Conservation (phyloP, 306 rosid species). For the Neltuma alba region DNA sequence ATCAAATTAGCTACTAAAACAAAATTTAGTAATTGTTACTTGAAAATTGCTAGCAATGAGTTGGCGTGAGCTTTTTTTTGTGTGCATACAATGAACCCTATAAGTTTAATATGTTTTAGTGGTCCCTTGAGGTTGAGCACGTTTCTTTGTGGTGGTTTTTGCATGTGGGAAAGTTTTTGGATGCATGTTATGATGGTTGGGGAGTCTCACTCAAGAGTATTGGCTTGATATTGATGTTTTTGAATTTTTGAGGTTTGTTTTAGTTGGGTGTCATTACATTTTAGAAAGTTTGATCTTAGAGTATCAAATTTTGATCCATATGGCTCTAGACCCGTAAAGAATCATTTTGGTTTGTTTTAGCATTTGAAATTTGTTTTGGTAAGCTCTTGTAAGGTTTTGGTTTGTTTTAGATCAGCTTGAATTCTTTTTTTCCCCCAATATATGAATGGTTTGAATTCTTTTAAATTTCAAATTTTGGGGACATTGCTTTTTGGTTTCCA, state of each 20-base stretch:
- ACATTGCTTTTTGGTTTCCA: no score
- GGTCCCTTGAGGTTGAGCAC: not conserved
- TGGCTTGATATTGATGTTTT: not conserved
- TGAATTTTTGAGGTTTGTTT: not conserved
- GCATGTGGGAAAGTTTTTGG: not conserved
- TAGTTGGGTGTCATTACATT: not conserved
- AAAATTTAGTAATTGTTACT: not conserved
- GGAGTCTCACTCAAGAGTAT: not conserved
- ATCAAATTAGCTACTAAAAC: not conserved
- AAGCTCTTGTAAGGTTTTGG: no score
- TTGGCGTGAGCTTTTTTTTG: no score
- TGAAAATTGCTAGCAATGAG: not conserved
- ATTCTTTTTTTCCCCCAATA: no score
- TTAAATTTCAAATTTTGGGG: no score
- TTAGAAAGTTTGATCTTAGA: no score
- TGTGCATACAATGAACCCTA: not conserved
- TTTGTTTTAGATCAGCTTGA: no score
- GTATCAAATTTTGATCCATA: no score
- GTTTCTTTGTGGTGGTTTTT: not conserved
- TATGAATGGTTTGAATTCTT: no score
- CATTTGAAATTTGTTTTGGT: no score
- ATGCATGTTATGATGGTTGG: not conserved
- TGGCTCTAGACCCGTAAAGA: no score
- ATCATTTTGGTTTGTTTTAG: no score
- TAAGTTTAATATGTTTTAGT: not conserved